Evolutionary conservation across 257 asterid genomes (phyloP), one percentile per base, ranked within the genome.

Genomic region (Solanum dulcamara): DNA sequence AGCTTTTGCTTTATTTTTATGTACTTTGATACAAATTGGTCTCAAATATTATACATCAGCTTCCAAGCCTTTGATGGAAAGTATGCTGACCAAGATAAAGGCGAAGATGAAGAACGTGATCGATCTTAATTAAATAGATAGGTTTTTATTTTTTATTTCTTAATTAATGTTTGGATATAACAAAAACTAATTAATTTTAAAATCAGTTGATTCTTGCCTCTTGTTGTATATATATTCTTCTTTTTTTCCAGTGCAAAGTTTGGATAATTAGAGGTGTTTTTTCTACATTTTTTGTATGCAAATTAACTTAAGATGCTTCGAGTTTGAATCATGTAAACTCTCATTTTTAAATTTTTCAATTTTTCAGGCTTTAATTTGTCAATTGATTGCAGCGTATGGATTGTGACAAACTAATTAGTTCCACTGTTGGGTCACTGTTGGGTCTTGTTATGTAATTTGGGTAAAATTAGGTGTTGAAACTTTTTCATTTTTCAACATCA

Each of bases 1-100:
- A 72, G 88, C 77, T 20, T 85, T 84, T 18, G 24, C 50, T 48
- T 17, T 90, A 10, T 0, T 48, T 42, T 15, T 92, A 55, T 28
- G 85, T 55, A 2, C 5, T 81, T 67, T 50, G 62, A 42, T 86
- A 35, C 86, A 86, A 44, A 75, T 81, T n/a, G n/a, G 81, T 30
- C 30, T 86, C 59, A 30, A 28, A 57, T 57, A 57, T 59, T 9
- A 50, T 30, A 62, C 9, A 37, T 81, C 72, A 85, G 82, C 71
- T 88, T 84, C 89, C 53, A 84, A 84, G 83, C 22, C 74, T 22
- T 42, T 74, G n/a, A 6, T 83, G 57, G 68, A 40, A 53, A 68
- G 35, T 12, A 46, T 51, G 20, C 4, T 59, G 28, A 6, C 67
- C 60, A 48, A 60, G 20, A 33, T 84, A 80, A 85, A 80, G n/a